Base-by-base conservation (phyloP, 495 filamentous ascomycete genomes). In the Daldinia vernicosa region DNA sequence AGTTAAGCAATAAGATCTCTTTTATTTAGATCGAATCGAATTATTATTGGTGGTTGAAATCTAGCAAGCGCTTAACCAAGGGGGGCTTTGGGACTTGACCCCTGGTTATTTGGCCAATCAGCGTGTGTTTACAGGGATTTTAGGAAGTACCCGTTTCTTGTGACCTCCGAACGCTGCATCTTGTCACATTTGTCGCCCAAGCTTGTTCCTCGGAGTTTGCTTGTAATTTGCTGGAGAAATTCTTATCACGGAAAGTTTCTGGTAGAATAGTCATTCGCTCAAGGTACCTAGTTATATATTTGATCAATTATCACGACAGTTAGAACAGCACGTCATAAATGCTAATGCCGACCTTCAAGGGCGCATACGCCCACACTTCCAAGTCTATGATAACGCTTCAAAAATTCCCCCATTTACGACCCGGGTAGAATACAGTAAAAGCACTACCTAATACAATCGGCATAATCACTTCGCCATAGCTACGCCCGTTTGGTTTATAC, bases 161-260 rank as follows among this genome's bases (percentile, higher is more conserved):
- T 32, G 39, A 47, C 70, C 54, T 55, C 67, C 64, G 71, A 70
- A 59, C 59, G 65, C 24, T 47, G 39, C 64, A 57, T 57, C 35
- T 69, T 51, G 71, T 76, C 75, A 76, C 75, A 75, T 75, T 64
- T 71, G 55, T 70, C 66, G 69, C 69, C 43, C 43, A 47, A 1
- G 43, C 9, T 47, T 24, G 19, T 47, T 47, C 19, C 17, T 47
- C 17, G 43, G 24, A 3, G 43, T 47, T 47, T 3, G 43, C 43
- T 3, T 47, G 11, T 47, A 47, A 47, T 47, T 47, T 47, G 43
- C 43, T 47, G 11, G 15, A 40, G 6, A 22, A 47, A 47, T 47
- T 47, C 19, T 24, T 22, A 4, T 47, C 43, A 47, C 43, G 1
- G 19, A 14, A 24, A 4, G 43, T 47, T 47, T 47, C 43, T 47